A percentile compares a stretch with the other conserved stretches of the same genome.
Evolutionary conservation across 345 rosid genomes (phyloP).

Genomic region (Camelina hispida): DNA sequence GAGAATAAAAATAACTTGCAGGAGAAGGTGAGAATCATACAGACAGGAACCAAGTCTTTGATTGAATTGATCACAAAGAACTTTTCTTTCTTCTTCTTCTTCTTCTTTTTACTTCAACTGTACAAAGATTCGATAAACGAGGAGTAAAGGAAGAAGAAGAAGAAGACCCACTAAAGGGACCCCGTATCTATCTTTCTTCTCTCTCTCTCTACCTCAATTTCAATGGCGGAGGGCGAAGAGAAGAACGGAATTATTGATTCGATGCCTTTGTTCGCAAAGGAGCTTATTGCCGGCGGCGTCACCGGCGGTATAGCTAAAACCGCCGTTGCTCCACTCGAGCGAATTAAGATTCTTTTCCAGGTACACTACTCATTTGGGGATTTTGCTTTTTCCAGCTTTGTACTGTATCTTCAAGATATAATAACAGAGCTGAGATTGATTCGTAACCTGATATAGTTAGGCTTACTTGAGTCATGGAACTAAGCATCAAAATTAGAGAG

Average conservation of each 20-base stretch:
- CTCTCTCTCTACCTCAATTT: slow-evolving; percentile 12
- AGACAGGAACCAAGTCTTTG: neutral
- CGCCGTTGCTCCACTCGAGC: slow-evolving; percentile 92
- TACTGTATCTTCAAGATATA: neutral
- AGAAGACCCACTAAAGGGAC: slow-evolving; percentile 29
- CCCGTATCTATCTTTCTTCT: slow-evolving; percentile 28
- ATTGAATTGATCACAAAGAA: slow-evolving; percentile 16
- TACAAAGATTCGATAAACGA: slow-evolving; percentile 14
- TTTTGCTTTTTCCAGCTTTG: neutral
- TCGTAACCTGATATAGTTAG: neutral
- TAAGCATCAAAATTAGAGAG: slow-evolving; percentile 1
- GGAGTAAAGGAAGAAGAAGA: slow-evolving; percentile 11
- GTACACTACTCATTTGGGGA: slow-evolving; percentile 37
- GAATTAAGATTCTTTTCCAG: slow-evolving; percentile 94
- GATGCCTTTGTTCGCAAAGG: slow-evolving; percentile 81
- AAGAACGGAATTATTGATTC: slow-evolving; percentile 63
- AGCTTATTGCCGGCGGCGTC: slow-evolving; percentile 88
- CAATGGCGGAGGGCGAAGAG: slow-evolving; percentile 59
- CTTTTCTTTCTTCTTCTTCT: neutral
- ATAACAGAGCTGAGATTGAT: neutral
- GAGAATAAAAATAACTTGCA: slow-evolving; percentile 31
- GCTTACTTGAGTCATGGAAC: slow-evolving; percentile 7
- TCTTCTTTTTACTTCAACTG: slow-evolving; percentile 19
- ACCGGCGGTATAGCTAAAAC: slow-evolving; percentile 90
- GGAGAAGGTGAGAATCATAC: slow-evolving; percentile 35